Base-by-base conservation (phyloP, 345 rosid genomes). In the Hibiscus trionum region DNA sequence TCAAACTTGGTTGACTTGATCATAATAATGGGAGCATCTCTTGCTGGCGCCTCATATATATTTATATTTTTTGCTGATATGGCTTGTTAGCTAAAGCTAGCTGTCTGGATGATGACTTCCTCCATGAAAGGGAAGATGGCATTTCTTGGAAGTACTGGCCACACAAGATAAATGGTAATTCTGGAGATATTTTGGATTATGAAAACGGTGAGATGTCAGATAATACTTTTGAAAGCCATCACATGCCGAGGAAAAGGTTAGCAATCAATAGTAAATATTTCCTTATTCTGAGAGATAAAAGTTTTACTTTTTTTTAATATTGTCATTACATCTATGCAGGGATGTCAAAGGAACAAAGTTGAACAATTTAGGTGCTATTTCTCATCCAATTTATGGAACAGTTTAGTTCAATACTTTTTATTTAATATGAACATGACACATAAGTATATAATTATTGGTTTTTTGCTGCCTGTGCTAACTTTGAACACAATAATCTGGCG, bases 201-300 rank as follows among this genome's bases (percentile, higher is more conserved):
- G 85, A 78, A 60, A 67, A 79, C 3, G 37, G 62, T 59, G 78
- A 81, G 73, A 46, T 78, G 66, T 71, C 77, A 66, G 81, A 69
- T 75, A 76, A 74, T 83, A 72, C 79, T 77, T 82, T 79, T 74
- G 80, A 77, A 75, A 78, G 81, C 46, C 63, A 70, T 52, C 52
- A 75, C 60, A 19, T 49, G 61, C 80, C 26, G 72, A 79, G 81
- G 78, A 88, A 84, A 77, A 84, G 91, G 98, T 90, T 55, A 44
- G 71, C 62, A 29, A 3, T 47, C 21, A 73, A 75, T 35, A 61
- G 72, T 62, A 66, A 7, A 21, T 47, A 61, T 77, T 72, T 73
- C 47, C 66, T 46, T 66, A 53, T 57, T 73, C 56, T 69, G 62
- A 61, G 29, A 68, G 55, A 59, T 68, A 37, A 59, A 17, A 42